Base-by-base conservation (phyloP, 2,329 filamentous ascomycete species). In the Akanthomyces dipterigenus region DNA sequence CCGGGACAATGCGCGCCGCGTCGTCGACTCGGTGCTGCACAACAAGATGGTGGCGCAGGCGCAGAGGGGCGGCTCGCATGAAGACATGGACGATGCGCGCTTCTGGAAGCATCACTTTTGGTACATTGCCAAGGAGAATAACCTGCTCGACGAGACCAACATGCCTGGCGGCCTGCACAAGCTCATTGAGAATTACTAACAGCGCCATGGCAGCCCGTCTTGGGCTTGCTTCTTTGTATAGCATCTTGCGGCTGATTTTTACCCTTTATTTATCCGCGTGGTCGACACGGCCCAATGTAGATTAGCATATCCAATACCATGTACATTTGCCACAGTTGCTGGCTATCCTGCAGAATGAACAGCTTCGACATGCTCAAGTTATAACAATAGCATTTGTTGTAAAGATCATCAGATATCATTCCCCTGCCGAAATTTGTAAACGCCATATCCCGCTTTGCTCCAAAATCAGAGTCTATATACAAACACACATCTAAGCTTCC, bases 91-190 rank as follows among this genome's bases (percentile, higher is more conserved):
- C 11, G 68, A 66, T 5, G 65, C 63, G 40, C 71, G 78, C 63
- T 76, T 75, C 61, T 82, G 78, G 76, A 75, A 68, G 48, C 80
- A 83, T 62, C 73, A 76, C 58, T 82, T 83, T 64, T 83, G 81
- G 80, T 75, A 73, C 62, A 61, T 80, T 54, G 80, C 79, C 18
- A 67, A 71, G 62, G 70, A 76, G 42, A 68, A 76, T 36, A 73
- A 75, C 0, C 64, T 82, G 53, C 49, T 81, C 20, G 65, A 69
- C 8, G 60, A 65, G 31, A 56, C 62, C 1, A 62, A 66, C 53
- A 70, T 69, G 50, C 60, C 57, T 6, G 60, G 62, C 16, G 20
- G 70, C 63, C 49, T 61, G 61, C 50, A 57, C 34, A 22, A 62
- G 20, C 55, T 59, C 62, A 63, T 64, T 53, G 24, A 53, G 12